Evolutionary conservation across 2,329 filamentous ascomycete species (phyloP).

Genomic region (Pestalotiopsis sp.): DNA sequence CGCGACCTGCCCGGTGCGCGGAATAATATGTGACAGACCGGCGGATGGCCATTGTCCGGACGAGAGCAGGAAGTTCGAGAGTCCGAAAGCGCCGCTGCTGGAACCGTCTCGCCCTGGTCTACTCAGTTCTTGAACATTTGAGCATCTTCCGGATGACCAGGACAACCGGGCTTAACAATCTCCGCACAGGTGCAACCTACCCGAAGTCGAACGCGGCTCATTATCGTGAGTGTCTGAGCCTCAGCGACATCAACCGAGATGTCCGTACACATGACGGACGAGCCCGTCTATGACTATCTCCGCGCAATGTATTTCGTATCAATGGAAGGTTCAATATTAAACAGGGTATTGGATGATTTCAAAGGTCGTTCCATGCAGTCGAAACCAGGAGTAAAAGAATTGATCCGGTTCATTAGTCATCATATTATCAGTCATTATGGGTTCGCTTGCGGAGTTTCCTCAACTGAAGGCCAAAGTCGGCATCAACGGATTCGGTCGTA

Average conservation of each 20-base stretch:
- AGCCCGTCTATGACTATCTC: neutral
- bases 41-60: neutral
- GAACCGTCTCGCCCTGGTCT: neutral
- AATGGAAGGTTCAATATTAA: neutral
- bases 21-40: neutral
- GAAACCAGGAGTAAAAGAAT: neutral
- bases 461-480: neutral
- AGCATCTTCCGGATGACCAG: neutral
- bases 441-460: neutral
- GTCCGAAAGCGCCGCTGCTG: neutral
- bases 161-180: neutral
- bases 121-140: neutral
- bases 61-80: neutral
- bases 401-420: neutral
- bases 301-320: neutral
- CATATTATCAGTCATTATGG: neutral
- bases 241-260: neutral
- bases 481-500: constrained; percentile 2
- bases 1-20: neutral
- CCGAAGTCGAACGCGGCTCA: neutral
- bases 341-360: neutral
- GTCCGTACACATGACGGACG: neutral
- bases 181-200: neutral
- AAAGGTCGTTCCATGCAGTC: neutral
- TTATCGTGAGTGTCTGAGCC: neutral